phyloP scores from a whole-genome alignment of 495 filamentous ascomycete species.

The Penicillium coprophilum region DNA sequence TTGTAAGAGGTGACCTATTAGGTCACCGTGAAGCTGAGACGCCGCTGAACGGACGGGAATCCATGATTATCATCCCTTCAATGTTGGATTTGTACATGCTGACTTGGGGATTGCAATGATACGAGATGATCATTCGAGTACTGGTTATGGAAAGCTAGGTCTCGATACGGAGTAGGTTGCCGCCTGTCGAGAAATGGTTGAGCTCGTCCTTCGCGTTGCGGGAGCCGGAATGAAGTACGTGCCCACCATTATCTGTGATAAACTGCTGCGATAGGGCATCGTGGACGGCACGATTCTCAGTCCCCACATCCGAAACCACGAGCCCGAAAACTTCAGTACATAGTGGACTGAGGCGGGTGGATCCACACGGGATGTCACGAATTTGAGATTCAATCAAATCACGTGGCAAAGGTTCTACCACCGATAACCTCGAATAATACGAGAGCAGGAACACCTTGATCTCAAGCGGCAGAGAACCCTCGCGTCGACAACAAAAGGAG shows the following conservation, averaged over 20 bases:
- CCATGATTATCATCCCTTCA: background rate
- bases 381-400: background rate
- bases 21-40: background rate
- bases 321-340: background rate
- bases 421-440: too few species aligned
- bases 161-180: background rate
- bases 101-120: background rate
- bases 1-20: background rate
- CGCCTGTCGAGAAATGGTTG: background rate
- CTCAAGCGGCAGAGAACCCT: background rate
- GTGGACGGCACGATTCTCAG: background rate
- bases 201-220: background rate
- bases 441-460: too few species aligned
- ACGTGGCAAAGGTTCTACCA: too few species aligned
- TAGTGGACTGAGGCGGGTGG: background rate
- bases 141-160: background rate
- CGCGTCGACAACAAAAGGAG: background rate
- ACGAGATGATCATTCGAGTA: background rate
- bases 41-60: background rate
- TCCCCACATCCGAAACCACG: background rate
- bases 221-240: background rate
- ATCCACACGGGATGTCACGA: constrained; percentile 1
- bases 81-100: background rate
- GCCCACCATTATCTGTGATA: background rate
- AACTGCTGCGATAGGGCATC: background rate